These are phyloP conservation scores for Sporothrix schenckii DNA, from an alignment of 2,329 filamentous ascomycete species.

Conservation along the genomic window DNA sequence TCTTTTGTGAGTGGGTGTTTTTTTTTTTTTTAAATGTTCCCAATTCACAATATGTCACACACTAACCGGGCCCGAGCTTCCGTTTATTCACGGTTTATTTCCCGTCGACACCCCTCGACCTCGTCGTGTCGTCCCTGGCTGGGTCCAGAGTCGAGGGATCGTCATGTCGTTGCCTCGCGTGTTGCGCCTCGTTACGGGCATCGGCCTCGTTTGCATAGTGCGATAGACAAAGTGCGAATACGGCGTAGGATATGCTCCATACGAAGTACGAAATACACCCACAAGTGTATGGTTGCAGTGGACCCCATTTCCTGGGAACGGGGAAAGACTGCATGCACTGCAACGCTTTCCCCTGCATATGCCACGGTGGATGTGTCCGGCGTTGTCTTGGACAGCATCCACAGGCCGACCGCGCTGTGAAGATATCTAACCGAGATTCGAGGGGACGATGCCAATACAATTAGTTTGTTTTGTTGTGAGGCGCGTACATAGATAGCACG, in stretches of 20 bases:
- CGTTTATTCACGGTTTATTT: slow-evolving; percentile 8
- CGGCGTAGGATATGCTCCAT: too few relatives aligned
- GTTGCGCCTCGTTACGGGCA: not conserved
- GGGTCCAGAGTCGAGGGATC: not conserved
- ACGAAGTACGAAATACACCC: not conserved
- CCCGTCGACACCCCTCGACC: not conserved
- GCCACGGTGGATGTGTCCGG: not conserved
- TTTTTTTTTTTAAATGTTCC: too few relatives aligned
- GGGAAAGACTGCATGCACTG: slow-evolving; percentile 10
- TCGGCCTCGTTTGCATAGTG: not conserved
- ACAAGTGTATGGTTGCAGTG: not conserved
- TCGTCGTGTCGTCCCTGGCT: not conserved
- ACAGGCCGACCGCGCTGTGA: not conserved
- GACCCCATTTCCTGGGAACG: slow-evolving; percentile 12
- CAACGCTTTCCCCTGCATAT: slow-evolving; percentile 16
- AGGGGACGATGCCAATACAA: not conserved
- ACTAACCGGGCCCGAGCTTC: not conserved
- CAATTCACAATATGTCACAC: not conserved
- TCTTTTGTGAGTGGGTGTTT: too few relatives aligned
- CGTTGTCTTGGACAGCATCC: not conserved
- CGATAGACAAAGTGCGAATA: too few relatives aligned
- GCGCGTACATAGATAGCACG: not conserved
- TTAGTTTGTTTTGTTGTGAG: not conserved
- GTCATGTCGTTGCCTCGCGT: not conserved
- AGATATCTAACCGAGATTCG: slow-evolving; percentile 10